phyloP scores from a whole-genome alignment of 192 early-diverging fungal genomes.

The Coemansia sp. region DNA sequence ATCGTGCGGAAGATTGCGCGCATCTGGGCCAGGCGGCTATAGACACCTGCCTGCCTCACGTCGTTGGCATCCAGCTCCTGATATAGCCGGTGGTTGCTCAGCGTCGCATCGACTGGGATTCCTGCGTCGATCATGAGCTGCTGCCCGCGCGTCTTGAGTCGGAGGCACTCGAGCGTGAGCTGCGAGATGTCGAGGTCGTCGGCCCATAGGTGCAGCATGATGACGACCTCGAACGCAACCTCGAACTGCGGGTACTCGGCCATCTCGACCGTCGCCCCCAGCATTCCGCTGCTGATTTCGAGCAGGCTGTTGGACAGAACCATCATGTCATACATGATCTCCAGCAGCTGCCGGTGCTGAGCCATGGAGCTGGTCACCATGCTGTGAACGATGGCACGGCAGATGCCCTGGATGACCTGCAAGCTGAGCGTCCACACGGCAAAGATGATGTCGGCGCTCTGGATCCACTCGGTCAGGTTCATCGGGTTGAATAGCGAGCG shows the following conservation, averaged over 20 bases:
- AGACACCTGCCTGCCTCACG: constrained; percentile 59
- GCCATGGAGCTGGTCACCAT: constrained; percentile 47
- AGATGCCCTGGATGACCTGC: constrained; percentile 51
- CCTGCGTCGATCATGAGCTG: constrained; percentile 59
- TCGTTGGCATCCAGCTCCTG: constrained; percentile 79
- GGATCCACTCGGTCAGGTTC: constrained; percentile 76
- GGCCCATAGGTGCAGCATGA: constrained; percentile 60
- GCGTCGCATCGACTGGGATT: constrained; percentile 55
- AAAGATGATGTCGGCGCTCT: constrained; percentile 60
- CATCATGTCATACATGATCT: constrained; percentile 53
- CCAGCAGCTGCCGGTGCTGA: constrained; percentile 46
- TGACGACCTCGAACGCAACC: constrained; percentile 59
- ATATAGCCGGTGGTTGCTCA: constrained; percentile 82
- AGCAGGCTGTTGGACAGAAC: constrained; percentile 70
- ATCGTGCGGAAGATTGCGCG: constrained; percentile 47
- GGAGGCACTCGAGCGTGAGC: constrained; percentile 38
- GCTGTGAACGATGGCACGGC: constrained; percentile 49
- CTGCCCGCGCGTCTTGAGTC: constrained; percentile 33
- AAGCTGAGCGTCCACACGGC: constrained; percentile 74
- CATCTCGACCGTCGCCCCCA: constrained; percentile 50
- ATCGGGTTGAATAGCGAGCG: constrained; percentile 66
- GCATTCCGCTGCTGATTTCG: constrained; percentile 60
- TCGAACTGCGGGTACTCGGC: constrained; percentile 50
- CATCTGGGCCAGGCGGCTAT: constrained; percentile 45
- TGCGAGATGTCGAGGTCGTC: constrained; percentile 52